These are phyloP conservation scores for Aureobasidium sp. DNA, from an alignment of 2,329 filamentous ascomycete species.

Conservation along the genomic window DNA sequence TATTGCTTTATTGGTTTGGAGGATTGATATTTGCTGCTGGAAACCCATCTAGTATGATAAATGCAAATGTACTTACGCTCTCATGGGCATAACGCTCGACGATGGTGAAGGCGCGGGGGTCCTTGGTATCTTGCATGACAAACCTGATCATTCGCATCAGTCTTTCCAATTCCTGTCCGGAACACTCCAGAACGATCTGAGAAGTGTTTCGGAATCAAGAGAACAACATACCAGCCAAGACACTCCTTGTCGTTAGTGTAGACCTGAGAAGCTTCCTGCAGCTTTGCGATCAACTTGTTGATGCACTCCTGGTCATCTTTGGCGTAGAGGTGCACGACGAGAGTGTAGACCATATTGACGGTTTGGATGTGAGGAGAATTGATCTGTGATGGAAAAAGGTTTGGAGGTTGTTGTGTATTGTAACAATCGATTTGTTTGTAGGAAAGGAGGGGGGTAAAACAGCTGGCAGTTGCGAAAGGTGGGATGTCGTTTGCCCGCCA, in stretches of 20 bases:
- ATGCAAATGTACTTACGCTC: conserved; percentile 38
- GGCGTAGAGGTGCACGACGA: conserved; percentile 63
- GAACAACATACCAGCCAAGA: conserved; percentile 28
- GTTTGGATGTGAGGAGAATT: conserved; percentile 9
- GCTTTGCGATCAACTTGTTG: conserved; percentile 62
- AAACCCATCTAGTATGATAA: background rate
- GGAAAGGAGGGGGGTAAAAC: conserved; percentile 4
- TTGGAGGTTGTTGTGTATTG: background rate
- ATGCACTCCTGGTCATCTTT: conserved; percentile 59
- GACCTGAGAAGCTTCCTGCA: conserved; percentile 65
- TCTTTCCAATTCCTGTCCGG: background rate
- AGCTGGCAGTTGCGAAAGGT: background rate
- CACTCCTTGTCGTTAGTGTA: conserved; percentile 67
- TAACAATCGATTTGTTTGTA: no score
- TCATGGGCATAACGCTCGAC: conserved; percentile 68
- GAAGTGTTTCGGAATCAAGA: no score
- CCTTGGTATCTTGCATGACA: conserved; percentile 68
- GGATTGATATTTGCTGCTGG: background rate
- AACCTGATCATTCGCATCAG: conserved; percentile 46
- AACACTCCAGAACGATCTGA: background rate
- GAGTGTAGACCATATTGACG: conserved; percentile 58
- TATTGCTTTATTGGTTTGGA: background rate
- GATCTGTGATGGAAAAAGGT: background rate
- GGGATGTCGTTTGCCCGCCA: background rate
- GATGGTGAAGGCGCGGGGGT: conserved; percentile 64